Evolutionary conservation across 495 filamentous ascomycete genomes (phyloP).

Genomic region (Daldinia decipiens): DNA sequence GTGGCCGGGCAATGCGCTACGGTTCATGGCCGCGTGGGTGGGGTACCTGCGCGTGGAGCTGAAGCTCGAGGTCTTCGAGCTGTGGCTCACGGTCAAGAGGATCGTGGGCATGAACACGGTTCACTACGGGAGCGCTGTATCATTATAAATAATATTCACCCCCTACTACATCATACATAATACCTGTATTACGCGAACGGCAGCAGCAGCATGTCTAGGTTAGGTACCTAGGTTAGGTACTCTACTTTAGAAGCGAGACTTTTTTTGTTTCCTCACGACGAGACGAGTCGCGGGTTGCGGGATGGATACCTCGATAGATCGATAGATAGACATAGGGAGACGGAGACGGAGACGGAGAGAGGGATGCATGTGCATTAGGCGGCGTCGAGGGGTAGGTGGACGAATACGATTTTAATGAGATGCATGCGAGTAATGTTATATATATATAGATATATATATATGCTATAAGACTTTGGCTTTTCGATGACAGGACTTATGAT

Average conservation of each 20-base stretch:
- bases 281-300: not conserved
- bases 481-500: not conserved
- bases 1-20: slow-evolving; percentile 61
- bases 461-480: not conserved
- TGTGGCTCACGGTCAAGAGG: slow-evolving; percentile 65
- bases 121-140: slow-evolving; percentile 26
- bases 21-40: slow-evolving; percentile 61
- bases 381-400: slow-evolving; percentile 13
- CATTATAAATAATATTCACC: slow-evolving; percentile 17
- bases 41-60: slow-evolving; percentile 61
- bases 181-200: not conserved
- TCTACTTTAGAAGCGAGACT: slow-evolving; percentile 11
- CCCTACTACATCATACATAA: not conserved
- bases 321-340: slow-evolving; percentile 16
- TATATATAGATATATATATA: not conserved
- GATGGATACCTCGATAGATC: slow-evolving; percentile 19
- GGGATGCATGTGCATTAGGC: slow-evolving; percentile 15
- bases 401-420: slow-evolving; percentile 8
- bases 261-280: slow-evolving; percentile 7
- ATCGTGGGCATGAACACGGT: slow-evolving; percentile 50
- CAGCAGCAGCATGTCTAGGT: not conserved
- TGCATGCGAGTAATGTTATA: not conserved
- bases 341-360: not conserved
- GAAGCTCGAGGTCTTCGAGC: slow-evolving; percentile 67
- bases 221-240: not conserved